Evolutionary conservation across 352 stramenopile genomes (phyloP), one percentile per base, ranked within the genome.

Genomic region (Phytophthora idaei): DNA sequence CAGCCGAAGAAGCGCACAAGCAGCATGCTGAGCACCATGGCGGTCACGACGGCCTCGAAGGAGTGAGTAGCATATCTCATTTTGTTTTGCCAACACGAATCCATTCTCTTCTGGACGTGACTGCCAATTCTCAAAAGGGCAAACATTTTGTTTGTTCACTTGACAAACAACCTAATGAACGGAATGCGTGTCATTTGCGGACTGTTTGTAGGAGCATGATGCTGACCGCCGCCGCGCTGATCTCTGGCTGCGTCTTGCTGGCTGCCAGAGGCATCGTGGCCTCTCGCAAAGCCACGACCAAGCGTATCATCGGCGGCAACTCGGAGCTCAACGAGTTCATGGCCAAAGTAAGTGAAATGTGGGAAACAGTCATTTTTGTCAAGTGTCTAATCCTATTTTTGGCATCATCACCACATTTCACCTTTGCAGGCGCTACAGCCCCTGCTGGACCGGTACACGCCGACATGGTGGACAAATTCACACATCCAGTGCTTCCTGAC

Each of bases 391-490:
- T 27, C 29, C 46, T 57, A 58, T 54, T 64, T 68, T 12, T 57
- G 61, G 42, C 11, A 57, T 37, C 10, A 5, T 42, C 3, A 5
- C 52, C 42, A 47, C 54, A 32, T 61, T 45, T 37, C 15, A 66
- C 27, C 14, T 55, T 25, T 54, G 3, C 48, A 89, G 81, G 60
- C 71, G 2, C 54, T 92, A 29, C 72, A 84, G 37, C 69, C 80
- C 0, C 64, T 81, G 28, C 56, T 93, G 49, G 84, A 85, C 41
- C 57, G 62, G 3, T 93, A 90, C 72, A 74, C 67, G 52, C 84
- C 86, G 10, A 86, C 84, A 29, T 94, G 86, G 86, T 91, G 83
- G 80, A 85, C 85, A 48, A 93, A 92, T 55, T 71, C 64, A 27
- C 86, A 94, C 59, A 69, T 91, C 32, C 86, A 94, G 56, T 79